Percentiles rank a stretch among this genome's conserved stretches.
phyloP scores from a whole-genome alignment of 768 basidiomycete genomes.

The Basidioascus undulatus region DNA sequence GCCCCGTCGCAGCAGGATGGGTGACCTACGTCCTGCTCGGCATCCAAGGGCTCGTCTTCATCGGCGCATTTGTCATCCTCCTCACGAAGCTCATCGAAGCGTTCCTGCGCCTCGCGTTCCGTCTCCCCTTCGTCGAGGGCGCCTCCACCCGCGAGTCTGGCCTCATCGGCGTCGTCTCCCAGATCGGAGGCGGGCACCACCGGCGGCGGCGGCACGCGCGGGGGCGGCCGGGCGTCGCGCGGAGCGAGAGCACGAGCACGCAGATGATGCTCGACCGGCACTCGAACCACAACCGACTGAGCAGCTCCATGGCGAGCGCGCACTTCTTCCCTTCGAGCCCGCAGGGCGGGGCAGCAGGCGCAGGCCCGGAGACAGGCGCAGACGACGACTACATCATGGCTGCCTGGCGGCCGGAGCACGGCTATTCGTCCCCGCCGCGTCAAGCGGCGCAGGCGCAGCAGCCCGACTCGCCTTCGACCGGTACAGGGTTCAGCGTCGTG shows the following conservation, averaged over 20 bases:
- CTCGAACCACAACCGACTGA: slow-evolving; percentile 1
- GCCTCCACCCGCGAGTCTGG: slow-evolving; percentile 59
- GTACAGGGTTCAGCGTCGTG: slow-evolving; percentile 60
- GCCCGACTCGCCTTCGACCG: slow-evolving; percentile 18
- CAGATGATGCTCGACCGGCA: slow-evolving; percentile 4
- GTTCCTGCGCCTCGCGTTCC: slow-evolving; percentile 45
- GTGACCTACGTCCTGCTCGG: slow-evolving; percentile 78
- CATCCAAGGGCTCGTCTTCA: slow-evolving; percentile 51
- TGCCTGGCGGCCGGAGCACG: slow-evolving; percentile 45
- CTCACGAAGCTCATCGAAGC: slow-evolving; percentile 66
- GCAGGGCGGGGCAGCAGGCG: slow-evolving; percentile 7
- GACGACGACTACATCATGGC: slow-evolving; percentile 65
- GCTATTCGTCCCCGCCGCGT: not conserved
- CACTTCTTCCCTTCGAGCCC: slow-evolving; percentile 1
- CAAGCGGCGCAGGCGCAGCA: slow-evolving; percentile 7
- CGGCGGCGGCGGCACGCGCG: slow-evolving; percentile 12
- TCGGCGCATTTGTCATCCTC: slow-evolving; percentile 60
- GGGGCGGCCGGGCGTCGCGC: slow-evolving; percentile 10
- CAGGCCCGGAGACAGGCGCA: slow-evolving; percentile 42
- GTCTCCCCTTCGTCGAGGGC: slow-evolving; percentile 62
- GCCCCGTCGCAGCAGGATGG: slow-evolving; percentile 61
- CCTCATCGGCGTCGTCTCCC: slow-evolving; percentile 53
- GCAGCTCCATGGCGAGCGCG: slow-evolving; percentile 9
- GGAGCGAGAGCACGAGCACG: slow-evolving; percentile 16
- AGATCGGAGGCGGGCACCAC: slow-evolving; percentile 23